These are phyloP conservation scores for Aeschynomene evenia DNA, from an alignment of 306 rosid species.

Conservation along the genomic window DNA sequence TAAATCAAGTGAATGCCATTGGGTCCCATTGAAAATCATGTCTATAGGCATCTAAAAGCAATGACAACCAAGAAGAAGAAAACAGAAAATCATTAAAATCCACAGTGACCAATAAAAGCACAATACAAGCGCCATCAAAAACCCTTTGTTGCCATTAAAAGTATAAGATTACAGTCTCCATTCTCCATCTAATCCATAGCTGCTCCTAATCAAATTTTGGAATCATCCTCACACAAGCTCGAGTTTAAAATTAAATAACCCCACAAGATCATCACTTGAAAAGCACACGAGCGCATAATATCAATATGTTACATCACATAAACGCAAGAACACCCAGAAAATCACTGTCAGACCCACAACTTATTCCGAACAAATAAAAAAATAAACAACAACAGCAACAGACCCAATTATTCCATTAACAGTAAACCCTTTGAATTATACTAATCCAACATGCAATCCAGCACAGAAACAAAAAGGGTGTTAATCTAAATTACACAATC, in stretches of 20 bases:
- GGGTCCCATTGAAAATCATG: too few species aligned
- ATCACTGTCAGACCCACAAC: slow-evolving; percentile 9
- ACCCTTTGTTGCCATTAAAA: background rate
- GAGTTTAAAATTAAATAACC: too few species aligned
- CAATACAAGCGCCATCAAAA: background rate
- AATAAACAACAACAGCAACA: background rate
- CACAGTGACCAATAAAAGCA: background rate
- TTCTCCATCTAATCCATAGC: background rate
- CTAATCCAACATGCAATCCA: slow-evolving; percentile 29
- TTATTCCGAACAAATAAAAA: background rate
- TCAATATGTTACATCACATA: background rate
- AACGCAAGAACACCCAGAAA: background rate
- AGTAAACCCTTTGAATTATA: slow-evolving; percentile 7
- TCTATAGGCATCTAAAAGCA: background rate
- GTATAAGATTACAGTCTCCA: background rate
- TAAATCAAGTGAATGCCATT: too few species aligned
- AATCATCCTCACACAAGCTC: too few species aligned
- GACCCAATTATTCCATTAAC: background rate
- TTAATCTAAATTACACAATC: background rate
- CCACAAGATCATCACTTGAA: background rate
- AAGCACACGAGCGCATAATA: background rate
- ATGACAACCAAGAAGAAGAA: background rate
- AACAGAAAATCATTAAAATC: background rate
- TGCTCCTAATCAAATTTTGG: too few species aligned
- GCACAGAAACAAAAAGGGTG: slow-evolving; percentile 31